phyloP scores from a whole-genome alignment of 2,329 filamentous ascomycete species.

The Chrysoporthe cubensis region DNA sequence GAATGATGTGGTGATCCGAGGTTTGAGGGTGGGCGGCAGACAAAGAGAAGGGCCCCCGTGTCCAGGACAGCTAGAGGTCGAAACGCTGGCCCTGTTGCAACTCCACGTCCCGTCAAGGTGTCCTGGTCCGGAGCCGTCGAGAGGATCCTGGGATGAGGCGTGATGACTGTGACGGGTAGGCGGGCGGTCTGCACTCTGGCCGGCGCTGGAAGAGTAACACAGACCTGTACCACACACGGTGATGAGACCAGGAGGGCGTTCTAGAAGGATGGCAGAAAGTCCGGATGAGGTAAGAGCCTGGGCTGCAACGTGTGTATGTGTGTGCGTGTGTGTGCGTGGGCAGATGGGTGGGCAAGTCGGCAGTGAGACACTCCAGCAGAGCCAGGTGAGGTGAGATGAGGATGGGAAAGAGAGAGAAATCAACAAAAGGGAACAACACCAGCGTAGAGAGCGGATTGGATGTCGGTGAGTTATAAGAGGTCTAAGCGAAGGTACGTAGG shows the following conservation, averaged over 20 bases:
- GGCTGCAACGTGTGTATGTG: not conserved
- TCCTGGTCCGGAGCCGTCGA: not conserved
- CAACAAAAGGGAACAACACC: slow-evolving; percentile 26
- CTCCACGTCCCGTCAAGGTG: slow-evolving; percentile 9
- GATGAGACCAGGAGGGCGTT: slow-evolving; percentile 20
- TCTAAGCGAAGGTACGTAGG: slow-evolving; percentile 20
- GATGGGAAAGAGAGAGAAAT: slow-evolving; percentile 24
- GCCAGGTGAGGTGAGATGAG: slow-evolving; percentile 15
- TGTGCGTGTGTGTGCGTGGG: not conserved
- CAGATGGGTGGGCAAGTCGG: not conserved
- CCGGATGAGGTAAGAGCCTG: slow-evolving; percentile 10
- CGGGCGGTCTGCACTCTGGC: slow-evolving; percentile 12
- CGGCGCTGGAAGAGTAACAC: slow-evolving; percentile 16
- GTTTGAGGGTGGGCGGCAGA: slow-evolving; percentile 14
- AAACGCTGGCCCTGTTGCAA: slow-evolving; percentile 20
- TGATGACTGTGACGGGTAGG: slow-evolving; percentile 13
- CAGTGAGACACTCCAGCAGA: slow-evolving; percentile 24
- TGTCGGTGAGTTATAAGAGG: slow-evolving; percentile 25
- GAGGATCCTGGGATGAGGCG: slow-evolving; percentile 9
- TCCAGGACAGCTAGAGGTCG: slow-evolving; percentile 11
- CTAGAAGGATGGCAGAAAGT: not conserved
- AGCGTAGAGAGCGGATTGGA: slow-evolving; percentile 27
- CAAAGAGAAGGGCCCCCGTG: slow-evolving; percentile 20
- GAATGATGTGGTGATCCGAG: slow-evolving; percentile 9
- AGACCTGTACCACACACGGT: slow-evolving; percentile 19